Base-by-base conservation (phyloP, 306 rosid genomes). In the Trifolium repens region DNA sequence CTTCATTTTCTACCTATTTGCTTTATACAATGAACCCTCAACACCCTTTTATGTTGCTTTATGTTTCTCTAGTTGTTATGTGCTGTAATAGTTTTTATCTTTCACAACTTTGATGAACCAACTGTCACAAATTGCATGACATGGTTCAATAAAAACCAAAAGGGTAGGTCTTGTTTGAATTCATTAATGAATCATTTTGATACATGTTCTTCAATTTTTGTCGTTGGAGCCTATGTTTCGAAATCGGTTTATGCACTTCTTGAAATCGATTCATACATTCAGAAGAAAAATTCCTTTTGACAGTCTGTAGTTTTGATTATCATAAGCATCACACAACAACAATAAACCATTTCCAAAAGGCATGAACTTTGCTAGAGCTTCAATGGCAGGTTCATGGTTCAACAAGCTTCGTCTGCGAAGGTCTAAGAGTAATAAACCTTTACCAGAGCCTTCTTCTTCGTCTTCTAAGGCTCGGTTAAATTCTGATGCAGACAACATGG, bases 231-330 rank as follows among this genome's bases (percentile, higher is more conserved):
- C 84, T 92, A 89, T 93, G 97, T 91, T 83, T 85, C 77, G 71
- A 80, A 91, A 91, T 85, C 96, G 76, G 89, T 85, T 93, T 84
- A 89, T 89, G 91, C 96, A 87, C 82, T 89, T 91, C 79, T 86
- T 91, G 78, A 89, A 91, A 72, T 87, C 91, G 37, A 84, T 81
- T 78, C 97, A 88, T 81, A 85, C 90, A 5, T 85, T 93, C 94
- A 87, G 92, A 87, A 85, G 97, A 91, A 89, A 81, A 83, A 73
- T 67, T 57, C 87, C 88, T 78, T 84, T 72, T 81, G 93, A 91
- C 74, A 66, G 54, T 19, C 35, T 40, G n/a, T 66, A 66, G 6
- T 17, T 64, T 42, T 40, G 9, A 65, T 40, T 43, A 61, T 32
- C 46, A 65, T 39, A 39, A 40, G 52, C 16, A 40, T 61, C 66